A percentile compares a stretch with the other conserved stretches of the same genome.
These are phyloP conservation scores for Abelmoschus esculentus DNA, from an alignment of 345 rosid species.

Conservation along the genomic window DNA sequence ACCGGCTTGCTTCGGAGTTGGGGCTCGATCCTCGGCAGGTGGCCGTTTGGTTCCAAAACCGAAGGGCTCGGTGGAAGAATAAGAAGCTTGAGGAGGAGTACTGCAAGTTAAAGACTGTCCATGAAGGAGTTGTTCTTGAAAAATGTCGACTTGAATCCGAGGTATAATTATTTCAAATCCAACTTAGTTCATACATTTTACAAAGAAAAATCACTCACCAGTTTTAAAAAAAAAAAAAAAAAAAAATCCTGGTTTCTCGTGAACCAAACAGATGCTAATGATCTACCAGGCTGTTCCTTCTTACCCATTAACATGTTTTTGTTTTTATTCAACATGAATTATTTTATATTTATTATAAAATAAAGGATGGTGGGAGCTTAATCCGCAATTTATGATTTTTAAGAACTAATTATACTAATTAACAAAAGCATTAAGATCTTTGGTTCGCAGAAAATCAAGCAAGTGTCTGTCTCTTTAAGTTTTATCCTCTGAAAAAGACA, in stretches of 20 bases:
- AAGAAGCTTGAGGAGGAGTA: conserved; percentile 90
- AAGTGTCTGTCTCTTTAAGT: neutral
- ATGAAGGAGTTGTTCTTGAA: conserved; percentile 44
- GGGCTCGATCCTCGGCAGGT: conserved; percentile 93
- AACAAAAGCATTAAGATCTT: neutral
- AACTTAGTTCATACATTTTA: neutral
- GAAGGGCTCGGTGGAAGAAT: conserved; percentile 86
- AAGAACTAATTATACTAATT: neutral
- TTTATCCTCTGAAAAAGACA: conserved; percentile 10
- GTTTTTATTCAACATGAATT: neutral
- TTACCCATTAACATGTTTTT: neutral
- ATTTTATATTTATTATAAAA: neutral
- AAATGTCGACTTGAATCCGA: conserved; percentile 71
- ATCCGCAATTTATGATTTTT: conserved; percentile 8
- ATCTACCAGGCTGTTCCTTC: no score
- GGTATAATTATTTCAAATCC: conserved; percentile 28
- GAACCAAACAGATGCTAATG: conserved; percentile 13
- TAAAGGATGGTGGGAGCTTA: neutral
- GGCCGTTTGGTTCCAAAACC: conserved; percentile 98
- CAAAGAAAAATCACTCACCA: neutral
- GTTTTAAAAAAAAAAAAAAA: no score
- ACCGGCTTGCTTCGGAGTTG: conserved; percentile 61
- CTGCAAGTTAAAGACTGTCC: conserved; percentile 36
- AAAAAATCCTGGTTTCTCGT: conserved; percentile 13
- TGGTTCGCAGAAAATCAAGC: conserved; percentile 4